These are phyloP conservation scores for Zygoascus tannicola DNA, from an alignment of 805 yeast species.

Conservation along the genomic window DNA sequence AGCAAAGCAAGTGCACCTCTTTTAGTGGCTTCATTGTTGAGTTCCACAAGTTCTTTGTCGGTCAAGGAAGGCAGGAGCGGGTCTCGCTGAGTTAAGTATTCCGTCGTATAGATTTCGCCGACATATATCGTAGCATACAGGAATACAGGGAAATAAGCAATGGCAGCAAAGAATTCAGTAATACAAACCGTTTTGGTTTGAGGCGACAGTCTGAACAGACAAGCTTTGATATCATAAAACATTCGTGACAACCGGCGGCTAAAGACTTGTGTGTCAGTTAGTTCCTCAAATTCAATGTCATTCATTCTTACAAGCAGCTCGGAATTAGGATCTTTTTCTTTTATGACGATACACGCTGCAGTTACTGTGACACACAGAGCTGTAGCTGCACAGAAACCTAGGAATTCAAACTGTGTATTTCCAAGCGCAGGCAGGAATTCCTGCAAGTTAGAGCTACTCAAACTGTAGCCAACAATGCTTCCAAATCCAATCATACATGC, in stretches of 20 bases:
- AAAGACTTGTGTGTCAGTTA: constrained; percentile 1
- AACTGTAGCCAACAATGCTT: constrained; percentile 46
- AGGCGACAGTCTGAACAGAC: constrained; percentile 34
- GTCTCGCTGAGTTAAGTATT: constrained; percentile 29
- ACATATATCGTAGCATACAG: constrained; percentile 60
- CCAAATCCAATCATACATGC: constrained; percentile 54
- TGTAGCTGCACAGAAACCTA: constrained; percentile 36
- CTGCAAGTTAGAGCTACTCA: constrained; percentile 42
- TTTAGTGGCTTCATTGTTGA: constrained; percentile 41
- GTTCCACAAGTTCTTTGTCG: constrained; percentile 27
- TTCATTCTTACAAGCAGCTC: constrained; percentile 6
- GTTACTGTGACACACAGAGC: constrained; percentile 35
- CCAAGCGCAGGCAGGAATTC: constrained; percentile 35
- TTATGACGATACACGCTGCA: constrained; percentile 33
- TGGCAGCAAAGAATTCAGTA: constrained; percentile 59
- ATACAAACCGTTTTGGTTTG: constrained; percentile 43
- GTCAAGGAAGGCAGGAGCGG: constrained; percentile 34
- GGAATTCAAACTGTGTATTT: constrained; percentile 42
- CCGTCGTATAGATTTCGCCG: constrained; percentile 42
- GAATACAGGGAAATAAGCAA: constrained; percentile 57
- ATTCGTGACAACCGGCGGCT: constrained; percentile 6
- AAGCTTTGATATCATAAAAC: constrained; percentile 10
- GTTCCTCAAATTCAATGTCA: not conserved
- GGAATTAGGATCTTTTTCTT: constrained; percentile 40
- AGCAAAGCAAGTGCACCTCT: constrained; percentile 45